A percentile compares a stretch with the other conserved stretches of the same genome.
These are phyloP conservation scores for Cenchrus purpureus DNA, from an alignment of 176 grass and related monocot genomes.

Conservation along the genomic window DNA sequence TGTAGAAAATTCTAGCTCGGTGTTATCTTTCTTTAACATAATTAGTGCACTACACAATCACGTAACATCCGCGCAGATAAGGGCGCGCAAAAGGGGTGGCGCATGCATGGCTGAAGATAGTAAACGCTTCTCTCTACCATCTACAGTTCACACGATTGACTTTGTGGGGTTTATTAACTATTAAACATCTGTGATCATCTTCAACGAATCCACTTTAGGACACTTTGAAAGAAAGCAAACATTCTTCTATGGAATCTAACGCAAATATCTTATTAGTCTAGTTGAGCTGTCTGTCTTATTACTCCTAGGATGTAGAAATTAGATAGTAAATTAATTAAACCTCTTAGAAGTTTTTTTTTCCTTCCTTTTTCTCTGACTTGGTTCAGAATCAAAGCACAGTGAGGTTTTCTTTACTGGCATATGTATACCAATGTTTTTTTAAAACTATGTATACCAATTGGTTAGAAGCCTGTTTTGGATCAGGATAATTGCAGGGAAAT, in stretches of 20 bases:
- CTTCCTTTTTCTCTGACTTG: not conserved
- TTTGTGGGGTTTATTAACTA: conserved; percentile 28
- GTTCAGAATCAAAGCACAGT: not conserved
- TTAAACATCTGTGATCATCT: conserved; percentile 37
- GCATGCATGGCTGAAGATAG: conserved; percentile 3
- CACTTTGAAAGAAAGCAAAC: conserved; percentile 46
- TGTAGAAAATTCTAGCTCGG: not conserved
- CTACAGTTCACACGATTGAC: conserved; percentile 50
- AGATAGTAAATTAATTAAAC: not conserved
- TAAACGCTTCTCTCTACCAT: not conserved
- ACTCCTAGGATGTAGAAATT: not conserved
- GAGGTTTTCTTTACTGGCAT: not conserved
- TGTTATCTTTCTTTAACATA: not conserved
- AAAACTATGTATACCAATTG: too few relatives aligned
- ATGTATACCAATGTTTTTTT: not conserved
- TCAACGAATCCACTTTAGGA: conserved; percentile 51
- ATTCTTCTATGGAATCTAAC: conserved; percentile 16
- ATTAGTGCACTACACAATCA: not conserved
- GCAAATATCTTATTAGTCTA: conserved; percentile 25
- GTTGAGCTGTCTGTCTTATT: not conserved
- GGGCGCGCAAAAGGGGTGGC: not conserved
- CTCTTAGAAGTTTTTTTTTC: not conserved
- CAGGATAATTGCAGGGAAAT: not conserved
- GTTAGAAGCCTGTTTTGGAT: not conserved
- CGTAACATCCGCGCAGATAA: conserved; percentile 13